phyloP scores from a whole-genome alignment of 176 grass and related monocot species.

The Oryza longistaminata region DNA sequence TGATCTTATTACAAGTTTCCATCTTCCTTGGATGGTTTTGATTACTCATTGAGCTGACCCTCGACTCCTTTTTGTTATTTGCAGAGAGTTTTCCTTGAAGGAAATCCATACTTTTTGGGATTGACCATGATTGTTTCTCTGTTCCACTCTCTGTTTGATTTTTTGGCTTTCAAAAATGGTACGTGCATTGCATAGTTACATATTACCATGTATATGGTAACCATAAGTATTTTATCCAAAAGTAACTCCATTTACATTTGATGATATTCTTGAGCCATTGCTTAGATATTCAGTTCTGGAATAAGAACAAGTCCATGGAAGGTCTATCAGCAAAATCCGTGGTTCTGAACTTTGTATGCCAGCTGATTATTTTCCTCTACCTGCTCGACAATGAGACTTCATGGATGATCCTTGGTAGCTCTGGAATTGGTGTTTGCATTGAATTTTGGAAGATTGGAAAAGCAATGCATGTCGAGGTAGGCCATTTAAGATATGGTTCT shows the following conservation, averaged over 20 bases:
- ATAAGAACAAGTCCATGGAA: constrained; percentile 99
- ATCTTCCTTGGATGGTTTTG: constrained; percentile 20
- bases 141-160: constrained; percentile 96
- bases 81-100: constrained; percentile 98
- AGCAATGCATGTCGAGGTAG: constrained; percentile 98
- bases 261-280: constrained; percentile 18
- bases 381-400: constrained; percentile 99
- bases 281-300: constrained; percentile 99
- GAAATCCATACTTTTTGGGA: constrained; percentile 85
- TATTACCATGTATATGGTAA: constrained; percentile 14
- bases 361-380: constrained; percentile 92
- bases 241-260: background rate
- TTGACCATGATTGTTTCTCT: constrained; percentile 88
- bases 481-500: constrained; percentile 17
- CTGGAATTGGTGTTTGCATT: constrained; percentile 93
- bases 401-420: constrained; percentile 99
- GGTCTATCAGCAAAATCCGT: constrained; percentile 99
- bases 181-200: constrained; percentile 21
- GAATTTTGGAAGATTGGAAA: constrained; percentile 99
- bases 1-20: background rate
- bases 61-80: constrained; percentile 31
- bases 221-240: constrained; percentile 13
- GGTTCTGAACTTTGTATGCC: constrained; percentile 88
- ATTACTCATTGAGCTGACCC: constrained; percentile 3
- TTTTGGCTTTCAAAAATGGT: constrained; percentile 99